Evolutionary conservation across 345 rosid genomes (phyloP).

Genomic region (Euphorbia pulcherrima): DNA sequence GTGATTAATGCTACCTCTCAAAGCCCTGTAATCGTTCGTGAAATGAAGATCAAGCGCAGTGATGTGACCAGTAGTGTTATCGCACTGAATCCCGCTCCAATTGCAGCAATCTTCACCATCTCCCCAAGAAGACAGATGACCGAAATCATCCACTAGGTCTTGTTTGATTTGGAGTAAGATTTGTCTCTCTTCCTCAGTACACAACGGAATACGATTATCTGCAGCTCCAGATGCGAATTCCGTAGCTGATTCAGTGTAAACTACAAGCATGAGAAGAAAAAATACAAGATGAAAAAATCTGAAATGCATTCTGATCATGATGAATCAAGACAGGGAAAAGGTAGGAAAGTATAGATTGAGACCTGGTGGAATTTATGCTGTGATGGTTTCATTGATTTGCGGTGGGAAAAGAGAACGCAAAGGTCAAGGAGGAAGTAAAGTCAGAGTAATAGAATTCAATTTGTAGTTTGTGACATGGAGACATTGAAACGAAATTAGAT

Average conservation of each 20-base stretch:
- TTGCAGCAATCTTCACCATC: constrained; percentile 26
- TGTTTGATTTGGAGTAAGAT: constrained; percentile 25
- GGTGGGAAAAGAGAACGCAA: background rate
- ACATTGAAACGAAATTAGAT: too few species aligned
- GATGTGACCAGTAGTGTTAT: constrained; percentile 15
- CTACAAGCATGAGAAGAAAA: background rate
- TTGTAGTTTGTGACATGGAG: too few species aligned
- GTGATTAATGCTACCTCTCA: constrained; percentile 37
- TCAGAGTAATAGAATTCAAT: too few species aligned
- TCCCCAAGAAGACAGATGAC: constrained; percentile 30
- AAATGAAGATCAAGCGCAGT: constrained; percentile 18
- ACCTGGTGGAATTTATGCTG: background rate
- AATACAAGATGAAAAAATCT: background rate
- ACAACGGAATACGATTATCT: background rate
- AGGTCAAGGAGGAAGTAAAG: background rate
- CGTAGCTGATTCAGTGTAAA: background rate
- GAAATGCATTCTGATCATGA: background rate
- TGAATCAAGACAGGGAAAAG: too few species aligned
- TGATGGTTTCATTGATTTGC: background rate
- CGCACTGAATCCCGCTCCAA: constrained; percentile 30
- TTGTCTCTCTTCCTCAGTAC: constrained; percentile 25
- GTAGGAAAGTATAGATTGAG: background rate
- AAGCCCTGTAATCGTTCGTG: background rate
- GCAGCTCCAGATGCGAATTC: too few species aligned
- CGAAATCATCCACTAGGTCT: constrained; percentile 17